phyloP scores from a whole-genome alignment of 768 basidiomycete species.

The Mycena galericulata region DNA sequence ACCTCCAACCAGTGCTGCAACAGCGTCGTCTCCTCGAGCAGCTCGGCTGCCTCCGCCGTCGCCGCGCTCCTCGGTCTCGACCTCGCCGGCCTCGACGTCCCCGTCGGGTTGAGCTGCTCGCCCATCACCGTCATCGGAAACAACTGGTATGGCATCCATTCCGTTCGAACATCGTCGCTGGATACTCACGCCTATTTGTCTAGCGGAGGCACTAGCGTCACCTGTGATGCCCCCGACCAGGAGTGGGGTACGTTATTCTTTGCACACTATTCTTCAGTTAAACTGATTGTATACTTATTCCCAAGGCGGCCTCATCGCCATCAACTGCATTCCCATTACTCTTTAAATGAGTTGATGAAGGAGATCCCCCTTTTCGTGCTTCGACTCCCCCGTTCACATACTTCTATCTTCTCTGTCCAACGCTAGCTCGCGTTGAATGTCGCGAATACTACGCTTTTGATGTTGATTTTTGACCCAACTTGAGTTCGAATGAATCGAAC shows the following conservation, averaged over 20 bases:
- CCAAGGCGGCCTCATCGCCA: neutral
- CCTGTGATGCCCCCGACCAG: neutral
- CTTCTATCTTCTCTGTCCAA: too few relatives aligned
- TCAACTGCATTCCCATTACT: neutral
- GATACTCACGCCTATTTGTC: neutral
- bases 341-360: neutral
- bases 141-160: neutral
- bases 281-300: neutral
- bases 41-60: neutral
- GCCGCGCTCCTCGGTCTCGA: neutral
- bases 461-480: too few relatives aligned
- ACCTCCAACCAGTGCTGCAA: neutral
- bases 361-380: too few relatives aligned
- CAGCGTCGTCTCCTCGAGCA: neutral
- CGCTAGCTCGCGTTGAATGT: too few relatives aligned
- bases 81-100: neutral
- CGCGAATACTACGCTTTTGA: too few relatives aligned
- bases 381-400: too few relatives aligned
- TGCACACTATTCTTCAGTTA: neutral
- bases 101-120: neutral
- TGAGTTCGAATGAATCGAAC: too few relatives aligned
- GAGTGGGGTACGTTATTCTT: neutral
- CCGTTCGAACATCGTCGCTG: neutral
- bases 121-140: neutral
- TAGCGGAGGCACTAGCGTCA: neutral